These are phyloP conservation scores for Saposhnikovia divaricata DNA, from an alignment of 129 eudicot species.

Conservation along the genomic window DNA sequence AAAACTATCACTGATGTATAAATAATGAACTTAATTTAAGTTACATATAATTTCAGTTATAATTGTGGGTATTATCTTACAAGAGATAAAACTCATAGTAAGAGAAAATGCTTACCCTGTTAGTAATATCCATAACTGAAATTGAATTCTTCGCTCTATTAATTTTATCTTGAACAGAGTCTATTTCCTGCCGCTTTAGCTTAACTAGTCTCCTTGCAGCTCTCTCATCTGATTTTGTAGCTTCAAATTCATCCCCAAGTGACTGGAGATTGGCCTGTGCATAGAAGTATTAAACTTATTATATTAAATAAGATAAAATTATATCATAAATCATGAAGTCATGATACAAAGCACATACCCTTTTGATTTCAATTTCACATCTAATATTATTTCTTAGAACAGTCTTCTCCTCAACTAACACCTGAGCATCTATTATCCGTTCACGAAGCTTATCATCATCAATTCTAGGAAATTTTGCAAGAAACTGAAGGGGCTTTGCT, in stretches of 20 bases:
- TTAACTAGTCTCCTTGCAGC: slow-evolving; percentile 38
- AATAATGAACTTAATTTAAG: neutral
- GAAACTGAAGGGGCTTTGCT: slow-evolving; percentile 51
- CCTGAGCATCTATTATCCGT: slow-evolving; percentile 51
- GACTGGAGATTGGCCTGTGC: slow-evolving; percentile 44
- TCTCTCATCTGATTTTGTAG: slow-evolving; percentile 46
- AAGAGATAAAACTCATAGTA: neutral
- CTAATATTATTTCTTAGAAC: slow-evolving; percentile 49
- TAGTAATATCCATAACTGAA: slow-evolving; percentile 55
- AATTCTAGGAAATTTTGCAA: slow-evolving; percentile 65
- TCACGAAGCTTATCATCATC: slow-evolving; percentile 59
- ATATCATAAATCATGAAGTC: neutral
- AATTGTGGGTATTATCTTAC: neutral
- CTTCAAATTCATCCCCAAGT: slow-evolving; percentile 27
- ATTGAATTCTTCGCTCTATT: slow-evolving; percentile 60
- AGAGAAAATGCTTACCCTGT: slow-evolving; percentile 34
- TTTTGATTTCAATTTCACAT: slow-evolving; percentile 29
- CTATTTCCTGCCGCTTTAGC: slow-evolving; percentile 56
- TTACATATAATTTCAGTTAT: neutral
- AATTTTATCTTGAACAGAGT: slow-evolving; percentile 47
- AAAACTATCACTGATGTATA: neutral
- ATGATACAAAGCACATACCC: slow-evolving; percentile 30
- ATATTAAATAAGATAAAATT: neutral
- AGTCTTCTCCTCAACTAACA: slow-evolving; percentile 65
- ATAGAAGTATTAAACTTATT: slow-evolving; percentile 11